Base-by-base conservation (phyloP, 768 basidiomycete species). In the Leccinum disarticulatum region DNA sequence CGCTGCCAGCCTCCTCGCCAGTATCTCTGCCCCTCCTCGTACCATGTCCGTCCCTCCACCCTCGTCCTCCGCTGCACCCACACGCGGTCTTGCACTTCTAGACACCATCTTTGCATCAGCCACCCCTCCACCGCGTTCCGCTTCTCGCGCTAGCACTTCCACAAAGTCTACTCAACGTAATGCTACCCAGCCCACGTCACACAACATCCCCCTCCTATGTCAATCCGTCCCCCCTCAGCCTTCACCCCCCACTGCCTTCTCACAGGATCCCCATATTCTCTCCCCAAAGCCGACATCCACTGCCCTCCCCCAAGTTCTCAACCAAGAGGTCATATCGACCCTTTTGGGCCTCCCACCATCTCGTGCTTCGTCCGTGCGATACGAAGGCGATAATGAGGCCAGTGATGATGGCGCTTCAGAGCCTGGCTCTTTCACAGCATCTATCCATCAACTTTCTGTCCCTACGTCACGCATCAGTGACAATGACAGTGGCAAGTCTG, bases 21-120 rank as follows among this genome's bases (percentile, higher is more conserved):
- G 77, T n/a, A 70, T 84, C 46, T 82, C 85, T 47, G 80, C 78
- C 43, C 74, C 74, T 28, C 58, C 77, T 36, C 66, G 74, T 27
- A 63, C 70, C 38, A 73, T 62, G 60, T 66, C 73, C 54, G 64
- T 66, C 19, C 69, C 70, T 17, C 70, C 71, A 33, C 55, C 55
- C 6, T 66, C 73, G 43, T 73, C 76, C 30, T 63, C 76, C 6
- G 52, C 68, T 56, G 54, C 53, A 58, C 70, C 74, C 25, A 67
- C 73, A 41, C 81, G 82, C n/a, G 87, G 89, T 6, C 76, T 82
- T 52, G 76, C 82, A 17, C 77, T 92, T 33, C 75, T 92, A 15
- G 79, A 88, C 63, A 80, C 83, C 13, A 88, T 92, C 46, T 91
- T 92, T 68, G 90, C 90, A 3, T 91, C 89, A 6, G 90, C 85